A percentile compares a stretch with the other conserved stretches of the same genome.
phyloP scores from a whole-genome alignment of 2,329 filamentous ascomycete genomes.

The Neopestalotiopsis sp. region DNA sequence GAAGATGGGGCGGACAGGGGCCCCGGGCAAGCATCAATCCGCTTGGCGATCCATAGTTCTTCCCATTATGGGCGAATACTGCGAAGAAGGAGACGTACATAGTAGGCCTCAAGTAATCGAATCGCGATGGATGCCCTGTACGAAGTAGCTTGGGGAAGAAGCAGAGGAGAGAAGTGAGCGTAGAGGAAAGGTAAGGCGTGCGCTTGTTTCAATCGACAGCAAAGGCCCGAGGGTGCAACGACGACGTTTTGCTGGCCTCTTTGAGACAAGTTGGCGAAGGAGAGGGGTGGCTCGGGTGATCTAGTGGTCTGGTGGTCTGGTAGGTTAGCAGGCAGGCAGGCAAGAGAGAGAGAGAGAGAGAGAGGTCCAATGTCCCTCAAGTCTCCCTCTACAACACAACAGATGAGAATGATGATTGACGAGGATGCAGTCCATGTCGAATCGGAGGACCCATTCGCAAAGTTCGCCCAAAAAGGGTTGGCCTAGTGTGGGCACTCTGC shows the following conservation, averaged over 20 bases:
- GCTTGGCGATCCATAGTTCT: background rate
- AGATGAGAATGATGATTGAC: background rate
- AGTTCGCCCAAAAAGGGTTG: constrained; percentile 17
- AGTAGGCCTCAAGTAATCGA: background rate
- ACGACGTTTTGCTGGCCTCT: constrained; percentile 10
- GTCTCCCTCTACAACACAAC: background rate
- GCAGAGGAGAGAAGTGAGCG: background rate
- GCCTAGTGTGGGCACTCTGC: constrained; percentile 1
- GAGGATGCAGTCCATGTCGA: background rate
- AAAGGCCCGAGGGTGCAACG: background rate
- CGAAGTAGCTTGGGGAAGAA: background rate
- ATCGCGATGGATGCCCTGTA: background rate
- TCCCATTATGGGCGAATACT: background rate
- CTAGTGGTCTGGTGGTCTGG: no score
- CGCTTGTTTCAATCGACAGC: constrained; percentile 3
- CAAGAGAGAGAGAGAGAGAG: background rate
- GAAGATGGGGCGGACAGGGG: background rate
- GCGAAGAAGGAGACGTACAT: background rate
- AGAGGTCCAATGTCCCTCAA: background rate
- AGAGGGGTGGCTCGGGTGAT: no score
- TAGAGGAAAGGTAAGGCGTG: background rate
- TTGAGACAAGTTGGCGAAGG: constrained; percentile 6
- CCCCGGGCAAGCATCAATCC: background rate
- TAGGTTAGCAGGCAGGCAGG: no score
- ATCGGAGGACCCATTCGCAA: constrained; percentile 14